Conservation (phyloP, 306 rosid genomes). For the Cicer cuneatum region DNA sequence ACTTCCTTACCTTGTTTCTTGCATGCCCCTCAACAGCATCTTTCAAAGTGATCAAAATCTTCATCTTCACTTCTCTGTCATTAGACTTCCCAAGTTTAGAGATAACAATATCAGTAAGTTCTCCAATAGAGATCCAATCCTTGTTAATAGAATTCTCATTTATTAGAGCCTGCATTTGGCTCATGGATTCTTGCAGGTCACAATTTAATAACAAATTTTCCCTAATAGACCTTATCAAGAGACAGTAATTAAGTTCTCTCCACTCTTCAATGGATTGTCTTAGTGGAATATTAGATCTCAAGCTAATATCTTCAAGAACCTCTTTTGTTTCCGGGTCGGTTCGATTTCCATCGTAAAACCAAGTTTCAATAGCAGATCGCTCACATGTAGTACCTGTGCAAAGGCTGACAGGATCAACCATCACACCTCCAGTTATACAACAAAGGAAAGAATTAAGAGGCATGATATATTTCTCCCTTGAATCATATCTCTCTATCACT, state of each 20-base stretch:
- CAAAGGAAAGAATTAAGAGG: conserved; percentile 74
- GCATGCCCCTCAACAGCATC: conserved; percentile 71
- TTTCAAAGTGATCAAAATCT: conserved; percentile 67
- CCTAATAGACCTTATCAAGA: conserved; percentile 61
- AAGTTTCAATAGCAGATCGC: conserved; percentile 67
- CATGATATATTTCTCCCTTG: conserved; percentile 59
- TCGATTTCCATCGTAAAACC: conserved; percentile 59
- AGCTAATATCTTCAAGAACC: conserved; percentile 62
- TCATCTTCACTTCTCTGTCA: conserved; percentile 62
- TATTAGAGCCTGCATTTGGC: conserved; percentile 65
- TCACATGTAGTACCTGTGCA: conserved; percentile 88
- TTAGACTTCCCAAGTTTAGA: conserved; percentile 57
- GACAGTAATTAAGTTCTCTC: conserved; percentile 81
- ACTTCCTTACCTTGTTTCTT: conserved; percentile 69
- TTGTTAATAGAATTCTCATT: conserved; percentile 73
- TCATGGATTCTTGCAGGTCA: conserved; percentile 58
- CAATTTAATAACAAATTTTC: conserved; percentile 50
- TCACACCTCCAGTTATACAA: conserved; percentile 58
- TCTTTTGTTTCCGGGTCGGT: conserved; percentile 71
- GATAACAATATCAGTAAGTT: conserved; percentile 58
- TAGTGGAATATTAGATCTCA: conserved; percentile 68
- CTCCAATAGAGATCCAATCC: conserved; percentile 81
- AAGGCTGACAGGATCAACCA: conserved; percentile 92
- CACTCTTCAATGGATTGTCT: conserved; percentile 87
- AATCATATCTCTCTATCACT: conserved; percentile 61